A percentile compares a stretch with the other conserved stretches of the same genome.
These are phyloP conservation scores for Geranium brycei DNA, from an alignment of 345 rosid species.

Conservation along the genomic window DNA sequence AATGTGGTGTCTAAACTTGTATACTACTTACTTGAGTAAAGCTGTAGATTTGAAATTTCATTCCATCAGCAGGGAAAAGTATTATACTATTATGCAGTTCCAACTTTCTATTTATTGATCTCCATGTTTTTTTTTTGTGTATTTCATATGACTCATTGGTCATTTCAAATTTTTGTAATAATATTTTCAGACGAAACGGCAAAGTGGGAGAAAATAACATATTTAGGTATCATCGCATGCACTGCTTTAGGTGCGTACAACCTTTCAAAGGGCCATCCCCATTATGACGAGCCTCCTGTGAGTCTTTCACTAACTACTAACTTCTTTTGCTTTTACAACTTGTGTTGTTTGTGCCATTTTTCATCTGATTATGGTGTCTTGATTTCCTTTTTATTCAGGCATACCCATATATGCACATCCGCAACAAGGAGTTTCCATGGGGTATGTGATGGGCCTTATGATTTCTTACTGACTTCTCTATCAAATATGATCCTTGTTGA, in stretches of 20 bases:
- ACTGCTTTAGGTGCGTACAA: conserved; percentile 31
- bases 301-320: conserved; percentile 16
- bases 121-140: neutral
- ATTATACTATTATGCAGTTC: neutral
- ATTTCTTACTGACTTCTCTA: neutral
- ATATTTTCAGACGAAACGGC: conserved; percentile 50
- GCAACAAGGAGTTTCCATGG: conserved; percentile 98
- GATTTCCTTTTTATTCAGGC: conserved; percentile 32
- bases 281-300: conserved; percentile 76
- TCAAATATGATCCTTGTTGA: neutral
- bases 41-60: too few relatives aligned
- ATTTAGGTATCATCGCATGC: conserved; percentile 60
- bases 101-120: neutral
- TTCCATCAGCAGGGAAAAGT: too few relatives aligned
- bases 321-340: neutral
- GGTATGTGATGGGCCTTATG: conserved; percentile 35
- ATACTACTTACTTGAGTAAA: too few relatives aligned
- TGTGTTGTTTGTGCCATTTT: neutral
- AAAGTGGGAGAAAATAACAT: conserved; percentile 90
- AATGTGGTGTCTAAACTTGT: too few relatives aligned
- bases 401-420: conserved; percentile 78
- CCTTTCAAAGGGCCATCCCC: conserved; percentile 80
- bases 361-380: conserved; percentile 4
- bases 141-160: neutral
- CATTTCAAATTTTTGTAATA: conserved; percentile 1